Conservation (phyloP, 768 basidiomycete species). For the Boletales sp. region DNA sequence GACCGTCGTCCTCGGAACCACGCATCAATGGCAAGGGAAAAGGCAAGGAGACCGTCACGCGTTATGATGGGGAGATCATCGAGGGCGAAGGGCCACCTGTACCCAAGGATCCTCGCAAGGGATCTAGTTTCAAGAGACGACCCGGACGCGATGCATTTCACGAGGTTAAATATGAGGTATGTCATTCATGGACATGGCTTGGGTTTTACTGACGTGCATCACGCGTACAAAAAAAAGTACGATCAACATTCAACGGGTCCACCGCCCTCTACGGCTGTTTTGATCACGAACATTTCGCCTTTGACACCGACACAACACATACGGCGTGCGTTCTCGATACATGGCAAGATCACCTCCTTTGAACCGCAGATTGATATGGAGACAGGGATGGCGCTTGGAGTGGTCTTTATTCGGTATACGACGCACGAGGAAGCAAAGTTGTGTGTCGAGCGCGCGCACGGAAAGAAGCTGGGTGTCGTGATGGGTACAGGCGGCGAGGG, state of each 20-base stretch:
- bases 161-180: conserved; percentile 55
- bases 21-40: conserved; percentile 62
- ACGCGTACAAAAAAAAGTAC: conserved; percentile 49
- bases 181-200: conserved; percentile 16
- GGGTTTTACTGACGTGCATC: conserved; percentile 1
- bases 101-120: conserved; percentile 54
- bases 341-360: conserved; percentile 63
- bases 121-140: conserved; percentile 32
- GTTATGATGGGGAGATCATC: conserved; percentile 56
- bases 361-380: conserved; percentile 76
- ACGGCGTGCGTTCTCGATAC: conserved; percentile 56
- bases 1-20: conserved; percentile 28
- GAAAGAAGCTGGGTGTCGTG: conserved; percentile 53
- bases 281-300: conserved; percentile 68
- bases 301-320: conserved; percentile 67
- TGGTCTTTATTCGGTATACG: conserved; percentile 69
- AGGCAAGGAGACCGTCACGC: conserved; percentile 52
- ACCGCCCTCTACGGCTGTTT: conserved; percentile 70
- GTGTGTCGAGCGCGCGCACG: conserved; percentile 66
- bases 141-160: conserved; percentile 39
- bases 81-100: conserved; percentile 40
- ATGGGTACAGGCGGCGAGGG: conserved; percentile 40
- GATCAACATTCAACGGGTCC: conserved; percentile 69
- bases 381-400: conserved; percentile 80
- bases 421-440: conserved; percentile 63